Base-by-base conservation (phyloP, 331 rosid species). In the Phaseolus coccineus region DNA sequence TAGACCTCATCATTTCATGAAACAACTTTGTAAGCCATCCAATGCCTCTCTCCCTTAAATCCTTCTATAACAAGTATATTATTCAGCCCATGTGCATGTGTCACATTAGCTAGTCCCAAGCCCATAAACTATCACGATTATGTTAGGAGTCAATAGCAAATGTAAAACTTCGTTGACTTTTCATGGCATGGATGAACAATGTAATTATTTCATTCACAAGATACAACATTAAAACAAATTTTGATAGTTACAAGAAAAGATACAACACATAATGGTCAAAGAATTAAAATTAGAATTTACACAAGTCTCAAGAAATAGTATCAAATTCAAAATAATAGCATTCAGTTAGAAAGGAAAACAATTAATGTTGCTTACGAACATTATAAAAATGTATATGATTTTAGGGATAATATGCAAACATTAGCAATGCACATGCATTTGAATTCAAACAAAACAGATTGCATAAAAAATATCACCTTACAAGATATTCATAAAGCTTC, bases 401-500 rank as follows among this genome's bases (percentile, higher is more conserved):
- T 52, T 52, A 53, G 4, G 27, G 30, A 64, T 37, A 77, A 24
- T 40, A 9, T 50, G 39, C 4, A 39, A 37, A 24, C 52, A 79
- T 39, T 10, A 68, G 6, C 13, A 71, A 8, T 47, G 55, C 64
- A 79, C 39, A 47, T 48, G 27, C 64, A 69, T 50, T 44, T 6
- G 47, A 40, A 46, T 39, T 57, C 13, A 15, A 30, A 30, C 37
- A 44, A 46, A 57, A 25, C 35, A 8, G 8, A 9, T 10, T 25
- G 2, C 35, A 25, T 25, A 25, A 57, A 16, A 19, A 24, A 57
- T 24, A 10, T 11, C 16, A 57, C 12, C 64, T 57, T 10, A 57
- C 15, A 25, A 24, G 64, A 57, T 57, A 57, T 57, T 24, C 37
- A 35, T 58, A 59, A 79, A 47, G 19, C 31, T 48, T 22, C 71